phyloP scores from a whole-genome alignment of 2,329 filamentous ascomycete species.

The Corinectria fuckeliana region DNA sequence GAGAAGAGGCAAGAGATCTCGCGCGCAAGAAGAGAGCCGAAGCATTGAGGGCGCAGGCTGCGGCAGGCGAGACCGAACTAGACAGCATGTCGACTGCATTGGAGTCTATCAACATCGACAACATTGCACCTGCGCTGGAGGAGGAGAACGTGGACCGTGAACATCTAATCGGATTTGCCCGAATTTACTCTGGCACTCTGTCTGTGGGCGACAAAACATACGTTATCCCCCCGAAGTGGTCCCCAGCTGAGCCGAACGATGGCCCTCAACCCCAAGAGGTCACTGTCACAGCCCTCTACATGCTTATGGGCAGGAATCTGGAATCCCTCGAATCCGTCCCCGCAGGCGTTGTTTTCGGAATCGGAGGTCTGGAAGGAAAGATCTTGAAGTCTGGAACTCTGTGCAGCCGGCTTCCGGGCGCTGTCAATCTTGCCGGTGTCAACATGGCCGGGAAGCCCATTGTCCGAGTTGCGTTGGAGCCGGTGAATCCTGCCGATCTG shows the following conservation, averaged over 20 bases:
- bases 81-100: slow-evolving; percentile 67
- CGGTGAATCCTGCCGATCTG: slow-evolving; percentile 85
- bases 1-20: slow-evolving; percentile 88
- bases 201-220: slow-evolving; percentile 91
- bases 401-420: slow-evolving; percentile 84
- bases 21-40: slow-evolving; percentile 89
- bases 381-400: slow-evolving; percentile 96
- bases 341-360: slow-evolving; percentile 93
- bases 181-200: slow-evolving; percentile 89
- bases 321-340: slow-evolving; percentile 85
- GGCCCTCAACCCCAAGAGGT: slow-evolving; percentile 80
- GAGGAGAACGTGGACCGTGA: slow-evolving; percentile 75
- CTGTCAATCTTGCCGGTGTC: slow-evolving; percentile 89
- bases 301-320: slow-evolving; percentile 92
- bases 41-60: slow-evolving; percentile 78
- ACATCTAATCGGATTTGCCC: slow-evolving; percentile 91
- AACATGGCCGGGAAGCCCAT: slow-evolving; percentile 84
- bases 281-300: slow-evolving; percentile 85
- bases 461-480: slow-evolving; percentile 94
- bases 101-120: slow-evolving; percentile 65
- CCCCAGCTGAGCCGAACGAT: slow-evolving; percentile 76
- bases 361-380: slow-evolving; percentile 88
- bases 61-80: slow-evolving; percentile 55
- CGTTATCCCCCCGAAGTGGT: slow-evolving; percentile 92
- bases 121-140: slow-evolving; percentile 53